Conservation (phyloP, 2,329 filamentous ascomycete genomes). For the Clonostachys solani region DNA sequence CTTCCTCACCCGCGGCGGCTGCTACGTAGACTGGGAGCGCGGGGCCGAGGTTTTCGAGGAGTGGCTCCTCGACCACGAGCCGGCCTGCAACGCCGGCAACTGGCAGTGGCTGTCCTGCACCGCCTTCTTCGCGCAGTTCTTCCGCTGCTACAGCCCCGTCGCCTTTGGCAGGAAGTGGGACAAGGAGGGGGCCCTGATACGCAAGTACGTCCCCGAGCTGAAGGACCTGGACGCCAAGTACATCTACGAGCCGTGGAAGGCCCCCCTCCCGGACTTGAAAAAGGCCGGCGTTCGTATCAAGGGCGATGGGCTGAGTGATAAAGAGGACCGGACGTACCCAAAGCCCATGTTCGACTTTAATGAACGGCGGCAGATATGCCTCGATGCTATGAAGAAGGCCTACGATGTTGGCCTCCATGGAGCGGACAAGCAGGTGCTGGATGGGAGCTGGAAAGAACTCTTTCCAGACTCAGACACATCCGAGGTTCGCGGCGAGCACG, state of each 20-base stretch:
- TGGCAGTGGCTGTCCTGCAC: conserved; percentile 78
- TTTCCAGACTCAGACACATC: conserved; percentile 31
- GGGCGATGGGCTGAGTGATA: conserved; percentile 41
- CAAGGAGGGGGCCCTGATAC: conserved; percentile 59
- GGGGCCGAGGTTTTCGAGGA: conserved; percentile 77
- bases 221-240: conserved; percentile 58
- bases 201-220: conserved; percentile 65
- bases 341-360: conserved; percentile 76
- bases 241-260: conserved; percentile 79
- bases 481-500: conserved; percentile 32
- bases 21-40: conserved; percentile 75
- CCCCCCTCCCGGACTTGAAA: conserved; percentile 63
- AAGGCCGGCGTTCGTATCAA: conserved; percentile 60
- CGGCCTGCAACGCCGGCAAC: conserved; percentile 69
- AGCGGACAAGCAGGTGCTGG: conserved; percentile 53
- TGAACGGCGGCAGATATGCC: conserved; percentile 55
- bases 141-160: conserved; percentile 65
- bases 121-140: conserved; percentile 72
- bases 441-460: conserved; percentile 51
- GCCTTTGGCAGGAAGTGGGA: conserved; percentile 76
- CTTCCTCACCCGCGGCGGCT: conserved; percentile 75
- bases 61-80: conserved; percentile 70
- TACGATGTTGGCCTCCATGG: conserved; percentile 64
- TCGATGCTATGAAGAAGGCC: conserved; percentile 66
- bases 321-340: conserved; percentile 53